These are phyloP conservation scores for Aphanomyces cochlioides DNA, from an alignment of 352 stramenopile genomes.

Conservation along the genomic window DNA sequence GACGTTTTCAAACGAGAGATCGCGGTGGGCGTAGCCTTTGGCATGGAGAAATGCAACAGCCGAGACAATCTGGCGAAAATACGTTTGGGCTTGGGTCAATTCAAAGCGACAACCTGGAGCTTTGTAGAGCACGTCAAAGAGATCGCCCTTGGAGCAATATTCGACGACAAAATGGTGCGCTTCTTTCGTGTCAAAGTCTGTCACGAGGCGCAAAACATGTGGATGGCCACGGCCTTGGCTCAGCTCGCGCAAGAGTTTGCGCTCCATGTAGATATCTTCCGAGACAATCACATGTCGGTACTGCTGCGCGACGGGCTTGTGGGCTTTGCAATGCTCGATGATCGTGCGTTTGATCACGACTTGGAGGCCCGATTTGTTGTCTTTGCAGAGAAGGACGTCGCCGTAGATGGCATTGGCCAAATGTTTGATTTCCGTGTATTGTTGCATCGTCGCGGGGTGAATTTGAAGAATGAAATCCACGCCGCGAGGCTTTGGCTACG, in stretches of 20 bases:
- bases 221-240: constrained; percentile 55
- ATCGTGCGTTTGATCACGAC: constrained; percentile 81
- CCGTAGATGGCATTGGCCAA: constrained; percentile 69
- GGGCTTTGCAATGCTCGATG: constrained; percentile 43
- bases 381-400: constrained; percentile 56
- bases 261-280: constrained; percentile 65
- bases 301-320: constrained; percentile 41
- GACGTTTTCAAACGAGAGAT: constrained; percentile 83
- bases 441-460: neutral
- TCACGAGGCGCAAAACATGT: constrained; percentile 61
- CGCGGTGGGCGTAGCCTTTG: constrained; percentile 70
- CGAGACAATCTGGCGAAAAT: constrained; percentile 61
- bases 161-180: constrained; percentile 65
- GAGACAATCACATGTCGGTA: constrained; percentile 45
- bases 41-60: constrained; percentile 66
- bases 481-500: too few species aligned
- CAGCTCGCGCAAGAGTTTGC: constrained; percentile 63
- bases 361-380: constrained; percentile 45
- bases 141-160: constrained; percentile 61
- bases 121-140: constrained; percentile 65
- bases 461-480: neutral
- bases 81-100: constrained; percentile 40
- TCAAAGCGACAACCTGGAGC: constrained; percentile 37
- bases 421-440: neutral
- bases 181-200: constrained; percentile 59